Conservation (phyloP, 2,329 filamentous ascomycete genomes). For the Xylariaceae sp. region DNA sequence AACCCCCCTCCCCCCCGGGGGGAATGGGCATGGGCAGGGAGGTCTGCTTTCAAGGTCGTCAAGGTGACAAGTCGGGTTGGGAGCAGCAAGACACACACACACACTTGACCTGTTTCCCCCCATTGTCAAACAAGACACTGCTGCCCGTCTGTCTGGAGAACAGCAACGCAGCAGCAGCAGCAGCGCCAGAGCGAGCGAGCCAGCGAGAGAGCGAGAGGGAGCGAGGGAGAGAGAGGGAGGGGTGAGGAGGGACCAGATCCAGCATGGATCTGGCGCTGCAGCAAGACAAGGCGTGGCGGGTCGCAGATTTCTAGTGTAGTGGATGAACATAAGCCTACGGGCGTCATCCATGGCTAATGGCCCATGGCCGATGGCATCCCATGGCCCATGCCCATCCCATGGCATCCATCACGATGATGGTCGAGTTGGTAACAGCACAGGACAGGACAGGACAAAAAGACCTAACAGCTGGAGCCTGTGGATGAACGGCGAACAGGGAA, state of each 20-base stretch:
- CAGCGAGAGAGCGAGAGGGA: background rate
- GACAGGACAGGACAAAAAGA: background rate
- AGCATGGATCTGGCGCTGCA: slow-evolving; percentile 12
- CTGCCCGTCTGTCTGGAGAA: too few species aligned
- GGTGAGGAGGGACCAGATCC: slow-evolving; percentile 8
- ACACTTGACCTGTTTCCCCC: slow-evolving; percentile 14
- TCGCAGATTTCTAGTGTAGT: slow-evolving; percentile 6
- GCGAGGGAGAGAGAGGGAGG: slow-evolving; percentile 1
- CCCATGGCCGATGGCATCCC: too few species aligned
- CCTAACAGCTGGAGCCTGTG: background rate
- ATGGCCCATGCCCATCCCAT: background rate
- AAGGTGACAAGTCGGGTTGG: slow-evolving; percentile 19
- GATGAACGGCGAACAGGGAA: slow-evolving; percentile 16
- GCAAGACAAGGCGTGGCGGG: slow-evolving; percentile 18
- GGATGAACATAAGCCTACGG: slow-evolving; percentile 3
- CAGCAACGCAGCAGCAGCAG: too few species aligned
- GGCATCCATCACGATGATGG: slow-evolving; percentile 1
- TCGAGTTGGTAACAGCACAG: background rate
- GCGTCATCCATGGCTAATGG: slow-evolving; percentile 2
- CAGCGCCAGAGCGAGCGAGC: too few species aligned
- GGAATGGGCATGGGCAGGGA: slow-evolving; percentile 10
- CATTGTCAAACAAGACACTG: slow-evolving; percentile 7
- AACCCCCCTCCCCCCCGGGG: background rate
- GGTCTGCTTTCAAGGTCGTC: slow-evolving; percentile 10
- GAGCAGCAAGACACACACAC: slow-evolving; percentile 8